Evolutionary conservation across 805 yeast species (phyloP), one percentile per base, ranked within the genome.

Genomic region (Sungouiella thailandica): DNA sequence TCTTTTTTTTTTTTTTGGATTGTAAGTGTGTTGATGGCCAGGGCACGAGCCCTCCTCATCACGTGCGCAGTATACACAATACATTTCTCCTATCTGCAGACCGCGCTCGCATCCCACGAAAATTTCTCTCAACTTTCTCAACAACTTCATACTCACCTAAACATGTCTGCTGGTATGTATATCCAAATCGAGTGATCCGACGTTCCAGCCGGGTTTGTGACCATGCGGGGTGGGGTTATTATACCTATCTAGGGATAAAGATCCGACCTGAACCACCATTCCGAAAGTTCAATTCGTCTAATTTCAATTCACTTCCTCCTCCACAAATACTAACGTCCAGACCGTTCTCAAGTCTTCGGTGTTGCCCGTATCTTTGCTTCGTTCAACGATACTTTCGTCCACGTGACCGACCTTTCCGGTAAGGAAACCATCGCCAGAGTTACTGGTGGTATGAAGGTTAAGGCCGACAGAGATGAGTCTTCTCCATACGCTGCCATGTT

Each of bases 361-460:
- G 99, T 93, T 76, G 98, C 98, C 68, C 94, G 97, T 78, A 93
- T 93, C 82, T 93, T 80, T 68, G 99, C 99, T 65, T 94, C 98
- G 53, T 88, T 89, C 81, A 93, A 93, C 84, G 99, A 93, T 79
- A 93, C 99, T 53, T 93, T 93, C 76, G 99, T 93, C 60, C 99
- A 93, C 73, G 93, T 93, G 61, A 93, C 99, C 62, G 99, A 93
- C 80, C 78, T 89, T 60, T 86, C 97, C 62, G 99, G 98, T 75
- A 93, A 90, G 75, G 99, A 94, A 78, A 93, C 99, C 76, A 90
- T 93, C 67, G 82, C 96, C 78, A 88, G 97, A 78, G 96, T 93
- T 60, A 93, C 98, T 66, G 99, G 99, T 81, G 99, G 98, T 76
- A 93, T 93, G 98, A 93, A 93, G 82, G 99, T 93, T 73, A 93